Base-by-base conservation (phyloP, 495 filamentous ascomycete species). In the Neurospora sp. region DNA sequence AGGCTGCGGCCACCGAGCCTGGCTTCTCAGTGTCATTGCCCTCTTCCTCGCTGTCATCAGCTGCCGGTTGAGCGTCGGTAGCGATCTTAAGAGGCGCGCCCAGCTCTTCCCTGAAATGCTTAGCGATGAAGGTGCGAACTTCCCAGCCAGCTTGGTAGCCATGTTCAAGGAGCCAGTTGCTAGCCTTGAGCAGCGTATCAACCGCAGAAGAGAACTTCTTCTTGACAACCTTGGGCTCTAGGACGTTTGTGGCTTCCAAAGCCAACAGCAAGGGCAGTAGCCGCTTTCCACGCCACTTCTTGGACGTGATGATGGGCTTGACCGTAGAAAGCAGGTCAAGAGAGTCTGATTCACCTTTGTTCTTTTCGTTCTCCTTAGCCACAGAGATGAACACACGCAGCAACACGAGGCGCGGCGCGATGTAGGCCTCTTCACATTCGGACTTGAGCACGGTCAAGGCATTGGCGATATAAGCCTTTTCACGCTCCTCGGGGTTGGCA, bases 61-160 rank as follows among this genome's bases (percentile, higher is more conserved):
- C 37, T n/a, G 18, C 11, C 0, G 39, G 16, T 39, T 72, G 71
- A 39, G 35, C 69, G 4, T 68, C 44, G 18, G 78, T 68, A 31
- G 48, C 74, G 16, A 77, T 73, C 42, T 76, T 73, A 27, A 81
- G 70, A 0, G 78, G 75, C 0, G 71, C 71, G 11, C 16, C 71
- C 4, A 78, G 41, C 2, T 73, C 53, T 18, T 78, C 72, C 1
- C 70, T 68, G 61, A 79, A 77, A 65, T 82, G 76, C 48, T 74
- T 77, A 2, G 80, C 73, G 31, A 85, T 72, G 71, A 84, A 85
- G 42, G 72, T 79, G 38, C 79, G 79, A 3, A 83, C 44, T 71
- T 83, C 80, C 83, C 83, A 84, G 18, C 81, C 81, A 40, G 74
- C 61, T 27, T 78, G 69, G 27, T 74, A n/a, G 1, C 76, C 74